These are phyloP conservation scores for Taiwanofungus camphoratus DNA, from an alignment of 1,284 basidiomycete genomes.

Conservation along the genomic window DNA sequence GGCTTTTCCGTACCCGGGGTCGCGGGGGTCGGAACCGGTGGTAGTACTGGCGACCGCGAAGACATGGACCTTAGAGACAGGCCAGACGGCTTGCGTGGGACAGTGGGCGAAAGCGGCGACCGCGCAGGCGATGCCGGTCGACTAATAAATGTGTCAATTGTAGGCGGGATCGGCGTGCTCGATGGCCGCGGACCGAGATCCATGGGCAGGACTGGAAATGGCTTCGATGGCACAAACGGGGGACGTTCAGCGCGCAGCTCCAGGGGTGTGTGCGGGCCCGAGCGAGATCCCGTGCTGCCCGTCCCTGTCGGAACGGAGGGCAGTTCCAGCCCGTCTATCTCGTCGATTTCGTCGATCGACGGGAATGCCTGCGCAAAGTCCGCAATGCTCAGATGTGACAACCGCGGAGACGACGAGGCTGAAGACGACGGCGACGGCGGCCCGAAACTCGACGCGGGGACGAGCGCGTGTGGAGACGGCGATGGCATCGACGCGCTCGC, in stretches of 20 bases:
- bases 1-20: conserved; percentile 32
- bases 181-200: conserved; percentile 56
- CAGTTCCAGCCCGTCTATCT: conserved; percentile 41
- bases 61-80: conserved; percentile 30
- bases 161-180: conserved; percentile 65
- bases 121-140: conserved; percentile 51
- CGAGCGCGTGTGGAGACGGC: conserved; percentile 47
- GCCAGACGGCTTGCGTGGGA: conserved; percentile 42
- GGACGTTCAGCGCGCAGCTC: conserved; percentile 12
- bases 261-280: conserved; percentile 10
- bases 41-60: conserved; percentile 25
- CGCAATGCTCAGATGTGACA: conserved; percentile 34
- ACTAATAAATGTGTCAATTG: conserved; percentile 49
- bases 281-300: conserved; percentile 22
- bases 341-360: conserved; percentile 70
- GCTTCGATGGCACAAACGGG: conserved; percentile 24
- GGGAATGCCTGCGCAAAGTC: conserved; percentile 64
- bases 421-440: conserved; percentile 68
- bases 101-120: conserved; percentile 28
- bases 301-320: conserved; percentile 39
- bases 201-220: conserved; percentile 46
- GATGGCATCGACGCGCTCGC: conserved; percentile 24
- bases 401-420: conserved; percentile 32
- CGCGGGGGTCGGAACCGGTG: conserved; percentile 20
- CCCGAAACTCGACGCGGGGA: conserved; percentile 61